A percentile compares a stretch with the other conserved stretches of the same genome.
These are phyloP conservation scores for Fraxinus anomala DNA, from an alignment of 257 asterid species.

Conservation along the genomic window DNA sequence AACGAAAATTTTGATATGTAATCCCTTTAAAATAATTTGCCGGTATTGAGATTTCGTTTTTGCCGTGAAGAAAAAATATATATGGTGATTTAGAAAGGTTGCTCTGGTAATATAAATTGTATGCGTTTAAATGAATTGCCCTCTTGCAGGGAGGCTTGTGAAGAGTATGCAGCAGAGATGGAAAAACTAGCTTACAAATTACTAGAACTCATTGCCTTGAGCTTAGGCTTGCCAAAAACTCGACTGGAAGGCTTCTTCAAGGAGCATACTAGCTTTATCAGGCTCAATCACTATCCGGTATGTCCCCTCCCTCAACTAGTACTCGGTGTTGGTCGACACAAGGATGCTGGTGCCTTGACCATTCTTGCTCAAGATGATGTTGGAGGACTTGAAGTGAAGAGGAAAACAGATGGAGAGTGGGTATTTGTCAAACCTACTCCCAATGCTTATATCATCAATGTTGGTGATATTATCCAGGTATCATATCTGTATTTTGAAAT, in stretches of 20 bases:
- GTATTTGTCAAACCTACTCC: conserved; percentile 22
- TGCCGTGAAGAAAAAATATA: too few relatives aligned
- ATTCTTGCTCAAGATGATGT: conserved; percentile 31
- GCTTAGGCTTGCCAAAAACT: conserved; percentile 47
- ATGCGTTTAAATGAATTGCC: neutral
- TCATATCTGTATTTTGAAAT: neutral
- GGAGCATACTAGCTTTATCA: conserved; percentile 34
- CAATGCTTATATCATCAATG: conserved; percentile 22
- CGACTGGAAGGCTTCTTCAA: conserved; percentile 42
- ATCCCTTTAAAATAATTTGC: too few relatives aligned
- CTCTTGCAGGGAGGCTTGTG: conserved; percentile 42
- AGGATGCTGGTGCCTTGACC: conserved; percentile 19
- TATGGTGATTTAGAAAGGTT: neutral
- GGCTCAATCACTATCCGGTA: conserved; percentile 50
- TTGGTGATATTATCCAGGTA: conserved; percentile 26
- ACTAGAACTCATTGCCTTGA: conserved; percentile 51
- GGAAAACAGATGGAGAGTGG: conserved; percentile 27
- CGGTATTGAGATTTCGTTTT: too few relatives aligned
- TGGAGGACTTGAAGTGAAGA: conserved; percentile 25
- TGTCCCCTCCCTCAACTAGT: conserved; percentile 47
- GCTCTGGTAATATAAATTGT: neutral
- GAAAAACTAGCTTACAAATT: conserved; percentile 43
- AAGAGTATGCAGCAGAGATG: conserved; percentile 43
- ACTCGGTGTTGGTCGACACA: conserved; percentile 16
- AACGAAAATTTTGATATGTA: too few relatives aligned